Base-by-base conservation (phyloP, 2,329 filamentous ascomycete genomes). In the Lachnellula hyalina region DNA sequence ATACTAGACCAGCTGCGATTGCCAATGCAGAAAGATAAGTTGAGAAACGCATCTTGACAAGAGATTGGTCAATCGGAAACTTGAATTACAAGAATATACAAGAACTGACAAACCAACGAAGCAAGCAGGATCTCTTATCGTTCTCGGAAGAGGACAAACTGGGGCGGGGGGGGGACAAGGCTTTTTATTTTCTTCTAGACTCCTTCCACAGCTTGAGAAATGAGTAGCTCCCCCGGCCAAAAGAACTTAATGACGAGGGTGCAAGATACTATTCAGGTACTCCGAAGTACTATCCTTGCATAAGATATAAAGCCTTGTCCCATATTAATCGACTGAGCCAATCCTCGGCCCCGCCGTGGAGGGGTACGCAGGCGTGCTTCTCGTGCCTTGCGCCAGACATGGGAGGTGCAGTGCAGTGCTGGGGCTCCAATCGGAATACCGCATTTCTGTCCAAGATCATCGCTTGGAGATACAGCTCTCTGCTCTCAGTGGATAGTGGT, bases 31-130 rank as follows among this genome's bases (percentile, higher is more conserved):
- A 61, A 44, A 65, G 42, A 53, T 51, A 48, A 41, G 54, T 57
- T 42, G 59, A 64, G 49, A 65, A 56, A 47, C 53, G 57, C 62
- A 66, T 65, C 45, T 48, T 61, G 34, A 51, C 3, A 23, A 51
- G 19, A 7, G 34, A 34, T 32, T 51, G 23, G 28, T 19, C 15
- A 44, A 25, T 14, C 32, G 9, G 23, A 36, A 41, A 25, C 23
- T 11, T 23, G 15, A 49, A 32, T 23, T 46, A 14, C 34, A 34
- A 41, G 12, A 45, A 32, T 14, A 12, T 25, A 23, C 28, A 50
- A 19, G 47, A 25, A 40, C n/a, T 23, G 32, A 11, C 14, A 49
- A 15, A 35, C 12, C 21, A 42, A 47, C 21, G 15, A 36, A 17
- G 32, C 32, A 36, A 21, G 44, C 21, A 32, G 23, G 23, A 47